These are phyloP conservation scores for Pelargonium australe DNA, from an alignment of 441 rosid genomes.

Conservation along the genomic window DNA sequence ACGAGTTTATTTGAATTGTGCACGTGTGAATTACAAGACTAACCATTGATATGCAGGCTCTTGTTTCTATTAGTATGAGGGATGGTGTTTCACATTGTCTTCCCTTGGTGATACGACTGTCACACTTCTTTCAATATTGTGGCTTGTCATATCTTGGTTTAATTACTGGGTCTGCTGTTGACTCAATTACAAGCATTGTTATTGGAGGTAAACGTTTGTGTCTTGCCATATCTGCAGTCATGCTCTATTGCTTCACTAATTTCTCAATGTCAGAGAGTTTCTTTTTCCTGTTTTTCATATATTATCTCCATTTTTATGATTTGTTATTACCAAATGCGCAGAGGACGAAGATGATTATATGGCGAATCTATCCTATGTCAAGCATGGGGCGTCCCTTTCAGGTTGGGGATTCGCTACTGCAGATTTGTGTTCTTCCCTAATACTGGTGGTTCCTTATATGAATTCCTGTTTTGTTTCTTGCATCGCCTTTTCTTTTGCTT, in stretches of 20 bases:
- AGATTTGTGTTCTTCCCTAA: neutral
- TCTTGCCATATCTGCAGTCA: constrained; percentile 6
- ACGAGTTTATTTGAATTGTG: neutral
- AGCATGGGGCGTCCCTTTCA: constrained; percentile 72
- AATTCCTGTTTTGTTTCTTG: constrained; percentile 9
- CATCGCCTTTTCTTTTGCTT: constrained; percentile 13
- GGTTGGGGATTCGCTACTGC: constrained; percentile 30
- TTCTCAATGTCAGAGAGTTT: neutral
- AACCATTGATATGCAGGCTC: constrained; percentile 43
- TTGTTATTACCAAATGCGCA: constrained; percentile 22
- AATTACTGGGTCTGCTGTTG: constrained; percentile 56
- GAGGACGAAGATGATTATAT: constrained; percentile 46
- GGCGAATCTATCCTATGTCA: constrained; percentile 40
- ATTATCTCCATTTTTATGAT: constrained; percentile 7
- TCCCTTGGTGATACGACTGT: constrained; percentile 39
- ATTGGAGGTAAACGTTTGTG: constrained; percentile 38
- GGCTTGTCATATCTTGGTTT: constrained; percentile 59
- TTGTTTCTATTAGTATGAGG: constrained; percentile 47
- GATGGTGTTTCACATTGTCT: constrained; percentile 31
- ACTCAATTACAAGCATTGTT: constrained; percentile 29
- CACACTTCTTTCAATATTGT: constrained; percentile 43
- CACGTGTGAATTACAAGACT: constrained; percentile 7
- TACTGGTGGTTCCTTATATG: neutral
- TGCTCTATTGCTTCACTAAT: constrained; percentile 9
- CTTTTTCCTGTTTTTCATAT: constrained; percentile 11